These are phyloP conservation scores for Fistulifera pelliculosa DNA, from an alignment of 108 stramenopile species.

Conservation along the genomic window DNA sequence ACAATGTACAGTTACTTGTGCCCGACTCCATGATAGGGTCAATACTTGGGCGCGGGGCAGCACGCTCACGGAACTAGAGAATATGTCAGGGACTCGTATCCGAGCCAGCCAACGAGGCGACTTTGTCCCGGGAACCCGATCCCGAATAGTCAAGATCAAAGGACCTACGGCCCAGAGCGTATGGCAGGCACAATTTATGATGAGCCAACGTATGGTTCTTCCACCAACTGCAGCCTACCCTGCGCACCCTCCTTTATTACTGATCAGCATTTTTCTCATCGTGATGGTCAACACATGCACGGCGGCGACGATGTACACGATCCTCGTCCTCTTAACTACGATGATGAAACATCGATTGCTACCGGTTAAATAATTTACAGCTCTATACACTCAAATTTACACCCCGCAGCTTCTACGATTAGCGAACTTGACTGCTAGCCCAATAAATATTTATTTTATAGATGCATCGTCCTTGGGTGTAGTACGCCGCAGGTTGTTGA, in stretches of 20 bases:
- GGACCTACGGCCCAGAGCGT: constrained; percentile 55
- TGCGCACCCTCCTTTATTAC: constrained; percentile 4
- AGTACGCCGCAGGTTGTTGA: constrained; percentile 21
- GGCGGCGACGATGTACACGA: neutral
- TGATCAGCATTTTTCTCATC: neutral
- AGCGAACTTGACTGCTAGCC: too few relatives aligned
- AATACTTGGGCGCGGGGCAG: constrained; percentile 62
- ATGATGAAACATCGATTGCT: neutral
- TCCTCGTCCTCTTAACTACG: neutral
- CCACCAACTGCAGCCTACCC: constrained; percentile 28
- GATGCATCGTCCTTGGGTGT: too few relatives aligned
- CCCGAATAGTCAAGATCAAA: constrained; percentile 61
- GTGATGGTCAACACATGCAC: neutral
- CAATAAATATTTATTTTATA: too few relatives aligned
- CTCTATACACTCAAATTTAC: neutral
- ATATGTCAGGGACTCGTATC: constrained; percentile 49
- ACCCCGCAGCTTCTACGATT: too few relatives aligned
- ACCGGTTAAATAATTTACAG: neutral
- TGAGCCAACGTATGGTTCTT: constrained; percentile 50
- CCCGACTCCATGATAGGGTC: constrained; percentile 65
- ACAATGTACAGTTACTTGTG: constrained; percentile 39
- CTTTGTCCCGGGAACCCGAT: constrained; percentile 64
- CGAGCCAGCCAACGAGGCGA: constrained; percentile 64
- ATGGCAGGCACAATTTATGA: constrained; percentile 39
- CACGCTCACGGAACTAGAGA: constrained; percentile 51